phyloP scores from a whole-genome alignment of 31 red algal genomes.

The Porphyra umbilicalis region DNA sequence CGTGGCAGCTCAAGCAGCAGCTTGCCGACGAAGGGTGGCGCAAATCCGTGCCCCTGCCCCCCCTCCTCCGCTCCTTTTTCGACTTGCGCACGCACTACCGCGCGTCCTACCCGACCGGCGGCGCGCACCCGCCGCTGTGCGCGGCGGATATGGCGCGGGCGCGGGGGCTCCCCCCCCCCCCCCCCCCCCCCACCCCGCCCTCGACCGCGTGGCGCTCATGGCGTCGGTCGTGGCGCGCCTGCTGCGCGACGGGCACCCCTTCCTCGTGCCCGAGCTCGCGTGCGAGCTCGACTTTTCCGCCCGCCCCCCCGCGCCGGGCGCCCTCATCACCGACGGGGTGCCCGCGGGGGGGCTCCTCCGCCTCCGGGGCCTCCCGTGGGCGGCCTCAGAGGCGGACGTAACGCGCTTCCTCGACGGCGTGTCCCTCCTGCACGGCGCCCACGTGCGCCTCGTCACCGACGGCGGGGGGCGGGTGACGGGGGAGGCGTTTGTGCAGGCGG shows the following conservation, averaged over 20 bases:
- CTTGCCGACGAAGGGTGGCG: constrained; percentile 62
- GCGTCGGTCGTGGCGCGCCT: constrained; percentile 36
- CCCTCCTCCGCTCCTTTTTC: constrained; percentile 52
- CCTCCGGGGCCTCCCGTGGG: constrained; percentile 85
- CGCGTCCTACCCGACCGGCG: constrained; percentile 39
- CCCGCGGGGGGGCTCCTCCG: constrained; percentile 72
- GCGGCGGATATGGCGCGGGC: constrained; percentile 28
- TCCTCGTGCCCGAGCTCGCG: constrained; percentile 32
- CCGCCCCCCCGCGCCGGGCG: constrained; percentile 11
- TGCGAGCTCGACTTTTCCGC: constrained; percentile 17
- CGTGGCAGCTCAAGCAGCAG: constrained; percentile 55
- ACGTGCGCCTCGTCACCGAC: constrained; percentile 70
- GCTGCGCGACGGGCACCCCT: constrained; percentile 37
- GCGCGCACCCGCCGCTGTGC: constrained; percentile 29
- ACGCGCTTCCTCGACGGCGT: constrained; percentile 52
- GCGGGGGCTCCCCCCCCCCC: constrained; percentile 8
- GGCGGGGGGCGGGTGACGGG: constrained; percentile 78
- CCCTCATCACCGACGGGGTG: constrained; percentile 45
- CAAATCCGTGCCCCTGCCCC: constrained; percentile 43
- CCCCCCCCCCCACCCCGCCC: constrained; percentile 15
- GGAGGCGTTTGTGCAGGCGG: constrained; percentile 81
- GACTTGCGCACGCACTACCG: constrained; percentile 57
- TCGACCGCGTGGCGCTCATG: constrained; percentile 40
- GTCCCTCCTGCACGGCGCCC: constrained; percentile 33
- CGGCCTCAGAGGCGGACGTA: constrained; percentile 49